Base-by-base conservation (phyloP, 306 rosid genomes). In the Gastrolobium villosum region DNA sequence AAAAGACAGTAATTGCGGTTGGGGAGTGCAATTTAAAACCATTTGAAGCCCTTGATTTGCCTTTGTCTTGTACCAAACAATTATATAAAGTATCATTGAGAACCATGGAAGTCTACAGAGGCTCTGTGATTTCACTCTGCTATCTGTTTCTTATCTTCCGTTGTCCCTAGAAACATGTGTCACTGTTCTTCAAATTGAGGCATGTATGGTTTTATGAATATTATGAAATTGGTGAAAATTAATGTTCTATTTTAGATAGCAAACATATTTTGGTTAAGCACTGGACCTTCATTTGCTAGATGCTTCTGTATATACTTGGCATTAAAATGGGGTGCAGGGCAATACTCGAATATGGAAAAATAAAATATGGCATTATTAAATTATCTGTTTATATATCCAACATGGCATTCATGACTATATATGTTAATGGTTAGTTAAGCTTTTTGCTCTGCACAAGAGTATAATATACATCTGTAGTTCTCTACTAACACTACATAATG, bases 121-220 rank as follows among this genome's bases (percentile, higher is more conserved):
- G 41, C 40, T 68, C 8, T 31, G 7, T 39, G 64, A 28, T 61
- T 62, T 79, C 52, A 44, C 56, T 43, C 60, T n/a, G n/a, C 40
- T 53, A 13, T 76, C 10, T 49, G 41, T 46, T 63, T 15, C 53
- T 63, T 63, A 40, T 71, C 65, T 62, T 8, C 77, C 4, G 11
- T 48, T 68, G 59, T 68, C 60, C 10, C 26, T 15, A 45, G 76
- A 50, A 57, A 41, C 70, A 45, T 41, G 46, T 45, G 20, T 34
- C 13, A 10, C 11, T 35, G 26, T 69, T 81, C 80, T 55, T 74
- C 6, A 5, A 63, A 73, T 61, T 7, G 55, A 73, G 43, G 35
- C 1, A 10, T 26, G 8, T 31, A 45, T 40, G 32, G 53, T 59
- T 78, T 44, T 59, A 30, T 20, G 59, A 28, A 11, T 32, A 20